Conservation (phyloP, 2,329 filamentous ascomycete species). For the Botrytis pseudocinerea region DNA sequence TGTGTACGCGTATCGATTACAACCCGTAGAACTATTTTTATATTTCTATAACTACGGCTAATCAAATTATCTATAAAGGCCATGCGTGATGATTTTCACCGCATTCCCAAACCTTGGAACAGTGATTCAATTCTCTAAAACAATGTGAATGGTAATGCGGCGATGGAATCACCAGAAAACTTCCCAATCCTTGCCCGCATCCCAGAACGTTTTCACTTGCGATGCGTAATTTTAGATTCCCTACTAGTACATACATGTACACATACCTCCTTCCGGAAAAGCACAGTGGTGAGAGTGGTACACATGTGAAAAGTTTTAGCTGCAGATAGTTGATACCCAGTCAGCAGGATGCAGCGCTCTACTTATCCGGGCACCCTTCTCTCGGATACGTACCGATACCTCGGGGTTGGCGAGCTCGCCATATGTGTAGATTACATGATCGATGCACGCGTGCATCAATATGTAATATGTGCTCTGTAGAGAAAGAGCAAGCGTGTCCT, state of each 20-base stretch:
- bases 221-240: background rate
- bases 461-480: background rate
- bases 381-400: constrained; percentile 23
- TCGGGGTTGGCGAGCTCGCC: constrained; percentile 13
- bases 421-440: constrained; percentile 14
- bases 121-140: background rate
- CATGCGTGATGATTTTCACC: background rate
- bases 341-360: constrained; percentile 6
- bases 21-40: background rate
- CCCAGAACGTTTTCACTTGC: background rate
- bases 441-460: constrained; percentile 13
- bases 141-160: background rate
- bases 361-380: constrained; percentile 14
- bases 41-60: background rate
- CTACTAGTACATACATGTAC: background rate
- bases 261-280: constrained; percentile 10
- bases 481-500: constrained; percentile 6
- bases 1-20: background rate
- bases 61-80: background rate
- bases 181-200: background rate
- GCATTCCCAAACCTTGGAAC: background rate
- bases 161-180: background rate
- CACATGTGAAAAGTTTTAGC: background rate
- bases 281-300: background rate
- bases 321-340: constrained; percentile 6